Evolutionary conservation across 1,284 basidiomycete species (phyloP).

Genomic region (Amylostereum chailletii): DNA sequence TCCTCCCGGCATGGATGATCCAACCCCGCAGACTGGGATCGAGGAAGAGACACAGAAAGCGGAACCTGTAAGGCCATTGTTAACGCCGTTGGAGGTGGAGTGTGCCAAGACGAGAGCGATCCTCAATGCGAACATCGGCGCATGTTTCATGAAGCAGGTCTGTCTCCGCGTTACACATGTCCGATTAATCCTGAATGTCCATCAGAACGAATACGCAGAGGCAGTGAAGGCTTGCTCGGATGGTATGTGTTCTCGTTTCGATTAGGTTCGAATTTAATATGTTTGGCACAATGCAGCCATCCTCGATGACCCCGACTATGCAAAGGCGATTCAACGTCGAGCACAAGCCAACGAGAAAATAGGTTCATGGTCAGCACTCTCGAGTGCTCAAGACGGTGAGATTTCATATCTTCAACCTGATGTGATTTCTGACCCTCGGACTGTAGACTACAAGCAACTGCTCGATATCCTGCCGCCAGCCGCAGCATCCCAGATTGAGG

Average conservation of each 20-base stretch:
- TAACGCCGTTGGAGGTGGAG: constrained; percentile 31
- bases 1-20: not conserved
- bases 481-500: constrained; percentile 37
- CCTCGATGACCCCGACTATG: constrained; percentile 73
- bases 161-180: not conserved
- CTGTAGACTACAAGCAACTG: constrained; percentile 69
- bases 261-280: constrained; percentile 2
- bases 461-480: constrained; percentile 51
- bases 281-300: constrained; percentile 48
- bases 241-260: constrained; percentile 32
- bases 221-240: constrained; percentile 71
- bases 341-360: constrained; percentile 79
- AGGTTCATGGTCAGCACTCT: constrained; percentile 75
- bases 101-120: constrained; percentile 54
- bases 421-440: not conserved
- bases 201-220: constrained; percentile 64
- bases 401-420: not conserved
- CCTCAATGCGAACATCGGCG: constrained; percentile 74
- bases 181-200: not conserved
- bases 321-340: constrained; percentile 85
- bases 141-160: constrained; percentile 71
- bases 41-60: constrained; percentile 5
- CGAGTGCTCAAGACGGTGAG: constrained; percentile 78
- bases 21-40: not conserved
- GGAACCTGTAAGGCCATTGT: constrained; percentile 11